These are phyloP conservation scores for Carex littledalei DNA, from an alignment of 176 grass and related monocot genomes.

Conservation along the genomic window DNA sequence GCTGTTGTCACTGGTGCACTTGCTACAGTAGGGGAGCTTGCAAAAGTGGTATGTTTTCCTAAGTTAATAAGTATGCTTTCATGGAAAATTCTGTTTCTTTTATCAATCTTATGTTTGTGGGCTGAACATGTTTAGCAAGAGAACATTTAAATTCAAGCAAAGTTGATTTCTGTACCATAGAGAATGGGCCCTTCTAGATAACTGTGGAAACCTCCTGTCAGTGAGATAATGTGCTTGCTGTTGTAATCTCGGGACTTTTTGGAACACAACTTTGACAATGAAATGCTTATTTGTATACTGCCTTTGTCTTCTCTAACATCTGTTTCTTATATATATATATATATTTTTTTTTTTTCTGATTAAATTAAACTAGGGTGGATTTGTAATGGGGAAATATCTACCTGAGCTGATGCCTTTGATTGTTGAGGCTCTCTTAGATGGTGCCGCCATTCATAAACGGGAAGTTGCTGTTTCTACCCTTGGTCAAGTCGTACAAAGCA, in stretches of 20 bases:
- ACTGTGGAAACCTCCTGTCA: background rate
- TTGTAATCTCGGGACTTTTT: background rate
- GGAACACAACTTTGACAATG: background rate
- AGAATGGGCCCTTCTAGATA: background rate
- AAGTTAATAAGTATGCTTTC: background rate
- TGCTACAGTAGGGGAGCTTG: conserved; percentile 95
- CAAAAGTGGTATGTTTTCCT: conserved; percentile 71
- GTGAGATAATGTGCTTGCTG: background rate
- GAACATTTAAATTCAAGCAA: background rate
- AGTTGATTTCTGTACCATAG: background rate
- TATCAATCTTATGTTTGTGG: conserved; percentile 17
- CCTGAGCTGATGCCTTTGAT: conserved; percentile 96
- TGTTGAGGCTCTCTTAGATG: conserved; percentile 94
- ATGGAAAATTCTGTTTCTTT: conserved; percentile 14
- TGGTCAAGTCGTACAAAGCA: conserved; percentile 99
- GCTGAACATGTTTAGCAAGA: background rate
- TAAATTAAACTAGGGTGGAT: conserved; percentile 57
- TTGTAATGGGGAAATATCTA: conserved; percentile 97
- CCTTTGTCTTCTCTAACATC: background rate
- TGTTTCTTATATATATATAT: background rate
- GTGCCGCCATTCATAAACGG: conserved; percentile 74
- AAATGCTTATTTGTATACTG: conserved; percentile 1
- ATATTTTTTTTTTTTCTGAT: conserved; percentile 20
- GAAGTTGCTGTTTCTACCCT: conserved; percentile 97
- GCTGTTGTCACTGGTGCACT: conserved; percentile 81